Conservation (phyloP, 2,329 filamentous ascomycete genomes). For the Fusarium keratoplasticum region DNA sequence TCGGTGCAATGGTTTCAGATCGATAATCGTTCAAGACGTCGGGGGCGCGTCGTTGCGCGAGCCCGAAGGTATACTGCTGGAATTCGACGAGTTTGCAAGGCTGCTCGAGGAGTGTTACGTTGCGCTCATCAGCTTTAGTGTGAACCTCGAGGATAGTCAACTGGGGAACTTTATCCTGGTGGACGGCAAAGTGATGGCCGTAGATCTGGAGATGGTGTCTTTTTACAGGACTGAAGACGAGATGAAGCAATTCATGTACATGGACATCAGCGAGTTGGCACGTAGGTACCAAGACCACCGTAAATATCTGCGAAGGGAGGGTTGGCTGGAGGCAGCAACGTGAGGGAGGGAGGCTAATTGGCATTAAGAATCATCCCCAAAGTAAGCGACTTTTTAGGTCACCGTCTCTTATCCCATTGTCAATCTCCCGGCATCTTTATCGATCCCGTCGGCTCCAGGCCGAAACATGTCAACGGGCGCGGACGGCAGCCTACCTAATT, state of each 20-base stretch:
- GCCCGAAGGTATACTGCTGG: neutral
- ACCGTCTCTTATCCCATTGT: neutral
- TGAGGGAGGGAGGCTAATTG: neutral
- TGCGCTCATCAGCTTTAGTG: neutral
- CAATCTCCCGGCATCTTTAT: neutral
- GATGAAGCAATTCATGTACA: neutral
- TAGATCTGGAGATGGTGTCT: neutral
- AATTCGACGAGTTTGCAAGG: neutral
- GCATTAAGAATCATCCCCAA: neutral
- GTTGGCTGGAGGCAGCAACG: neutral
- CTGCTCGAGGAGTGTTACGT: neutral
- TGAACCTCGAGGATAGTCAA: neutral
- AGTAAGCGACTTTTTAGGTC: neutral
- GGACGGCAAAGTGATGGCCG: neutral
- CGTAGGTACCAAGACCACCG: neutral
- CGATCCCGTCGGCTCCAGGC: neutral
- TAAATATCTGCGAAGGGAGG: neutral
- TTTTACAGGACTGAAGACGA: neutral
- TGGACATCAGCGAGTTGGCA: neutral
- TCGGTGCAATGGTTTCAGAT: neutral
- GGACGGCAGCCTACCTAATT: neutral
- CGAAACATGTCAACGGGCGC: neutral
- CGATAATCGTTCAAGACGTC: neutral
- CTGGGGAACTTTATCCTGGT: neutral
- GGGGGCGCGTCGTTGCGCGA: neutral